These are phyloP conservation scores for Rhodotorula taiwanensis DNA, from an alignment of 768 basidiomycete genomes.

Conservation along the genomic window DNA sequence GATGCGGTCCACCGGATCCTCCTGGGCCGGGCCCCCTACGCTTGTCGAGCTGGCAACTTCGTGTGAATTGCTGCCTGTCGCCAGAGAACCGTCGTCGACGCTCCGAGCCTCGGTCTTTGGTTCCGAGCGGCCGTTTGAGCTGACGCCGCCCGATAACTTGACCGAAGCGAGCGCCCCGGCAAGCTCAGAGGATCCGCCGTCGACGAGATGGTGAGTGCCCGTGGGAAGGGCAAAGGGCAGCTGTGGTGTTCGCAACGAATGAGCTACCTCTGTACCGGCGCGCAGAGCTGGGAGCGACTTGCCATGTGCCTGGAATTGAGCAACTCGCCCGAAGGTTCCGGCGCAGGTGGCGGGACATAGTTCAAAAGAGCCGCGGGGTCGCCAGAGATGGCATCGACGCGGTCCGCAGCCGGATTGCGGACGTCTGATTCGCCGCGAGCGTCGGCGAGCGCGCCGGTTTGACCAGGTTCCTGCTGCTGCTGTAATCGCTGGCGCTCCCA, in stretches of 20 bases:
- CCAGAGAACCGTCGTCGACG: no score
- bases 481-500: slow-evolving; percentile 60
- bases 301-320: slow-evolving; percentile 91
- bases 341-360: slow-evolving; percentile 72
- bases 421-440: slow-evolving; percentile 58
- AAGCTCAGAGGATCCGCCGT: slow-evolving; percentile 18
- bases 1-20: no score
- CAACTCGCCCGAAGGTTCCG: slow-evolving; percentile 79
- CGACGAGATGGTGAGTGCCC: slow-evolving; percentile 33
- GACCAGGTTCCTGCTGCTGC: not conserved
- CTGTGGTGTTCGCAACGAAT: not conserved
- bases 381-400: slow-evolving; percentile 49
- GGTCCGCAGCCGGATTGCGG: slow-evolving; percentile 53
- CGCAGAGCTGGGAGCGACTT: slow-evolving; percentile 45
- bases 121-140: not conserved
- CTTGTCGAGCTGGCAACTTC: no score
- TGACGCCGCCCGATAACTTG: not conserved
- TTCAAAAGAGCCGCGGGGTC: no score
- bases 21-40: no score
- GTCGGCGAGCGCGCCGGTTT: slow-evolving; percentile 10
- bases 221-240: slow-evolving; percentile 36
- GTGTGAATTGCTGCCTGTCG: no score
- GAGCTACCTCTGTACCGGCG: no score
- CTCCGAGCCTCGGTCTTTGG: no score
- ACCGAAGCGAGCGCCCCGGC: slow-evolving; percentile 33